phyloP scores from a whole-genome alignment of 2,329 filamentous ascomycete genomes.

The Venturia carpophila region DNA sequence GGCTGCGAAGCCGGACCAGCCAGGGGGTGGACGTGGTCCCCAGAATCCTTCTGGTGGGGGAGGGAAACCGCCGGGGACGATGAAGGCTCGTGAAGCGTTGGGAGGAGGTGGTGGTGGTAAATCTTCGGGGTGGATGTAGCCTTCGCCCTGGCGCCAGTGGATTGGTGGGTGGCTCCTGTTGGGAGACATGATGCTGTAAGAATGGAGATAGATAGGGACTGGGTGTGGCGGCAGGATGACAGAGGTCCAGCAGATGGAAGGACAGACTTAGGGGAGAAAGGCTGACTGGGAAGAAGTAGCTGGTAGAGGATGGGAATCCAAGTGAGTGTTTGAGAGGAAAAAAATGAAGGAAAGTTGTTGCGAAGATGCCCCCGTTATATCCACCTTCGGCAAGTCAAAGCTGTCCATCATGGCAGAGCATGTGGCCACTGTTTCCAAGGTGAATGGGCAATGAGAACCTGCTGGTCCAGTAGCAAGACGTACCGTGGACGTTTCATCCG shows the following conservation, averaged over 20 bases:
- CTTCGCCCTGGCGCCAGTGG: conserved; percentile 1
- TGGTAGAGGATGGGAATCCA: too few relatives aligned
- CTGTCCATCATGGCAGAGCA: background rate
- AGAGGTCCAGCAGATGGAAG: background rate
- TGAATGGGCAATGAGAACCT: background rate
- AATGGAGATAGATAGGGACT: background rate
- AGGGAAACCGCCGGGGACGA: background rate
- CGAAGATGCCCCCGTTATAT: background rate
- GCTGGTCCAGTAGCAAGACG: conserved; percentile 6
- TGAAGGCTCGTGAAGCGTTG: background rate
- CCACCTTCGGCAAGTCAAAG: background rate
- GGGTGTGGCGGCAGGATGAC: background rate
- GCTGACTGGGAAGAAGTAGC: background rate
- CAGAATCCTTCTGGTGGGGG: background rate
- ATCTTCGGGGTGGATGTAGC: conserved; percentile 11
- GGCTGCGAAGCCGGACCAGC: background rate
- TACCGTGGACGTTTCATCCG: background rate
- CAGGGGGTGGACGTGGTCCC: background rate
- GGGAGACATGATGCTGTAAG: background rate
- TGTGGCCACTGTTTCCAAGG: conserved; percentile 7
- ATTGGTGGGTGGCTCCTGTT: background rate
- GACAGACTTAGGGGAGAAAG: background rate
- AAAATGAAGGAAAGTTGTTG: background rate
- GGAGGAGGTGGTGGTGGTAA: background rate
- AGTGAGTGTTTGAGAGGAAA: background rate